phyloP scores from a whole-genome alignment of 768 basidiomycete genomes.

The Boletus patriciae region DNA sequence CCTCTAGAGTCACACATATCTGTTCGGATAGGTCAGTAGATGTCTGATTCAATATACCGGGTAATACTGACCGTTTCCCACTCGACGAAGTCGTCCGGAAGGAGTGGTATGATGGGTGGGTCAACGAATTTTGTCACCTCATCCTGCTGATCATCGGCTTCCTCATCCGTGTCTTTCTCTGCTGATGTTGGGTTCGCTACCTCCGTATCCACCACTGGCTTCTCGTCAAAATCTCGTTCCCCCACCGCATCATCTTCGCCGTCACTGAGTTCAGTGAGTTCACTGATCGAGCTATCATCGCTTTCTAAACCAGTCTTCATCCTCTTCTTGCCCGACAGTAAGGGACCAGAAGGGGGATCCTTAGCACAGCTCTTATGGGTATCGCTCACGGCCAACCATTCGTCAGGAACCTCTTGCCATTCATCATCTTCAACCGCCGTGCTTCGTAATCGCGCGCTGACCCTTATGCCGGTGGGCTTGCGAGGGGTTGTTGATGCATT shows the following conservation, averaged over 20 bases:
- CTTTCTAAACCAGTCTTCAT: slow-evolving; percentile 59
- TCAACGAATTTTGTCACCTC: background rate
- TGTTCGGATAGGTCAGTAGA: slow-evolving; percentile 30
- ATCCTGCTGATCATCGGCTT: slow-evolving; percentile 6
- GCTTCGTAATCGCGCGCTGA: slow-evolving; percentile 66
- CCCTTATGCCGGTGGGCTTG: slow-evolving; percentile 53
- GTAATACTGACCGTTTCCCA: slow-evolving; percentile 80
- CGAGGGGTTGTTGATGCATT: slow-evolving; percentile 24
- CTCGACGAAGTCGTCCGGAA: slow-evolving; percentile 65
- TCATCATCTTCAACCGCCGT: slow-evolving; percentile 51
- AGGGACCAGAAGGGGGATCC: slow-evolving; percentile 5
- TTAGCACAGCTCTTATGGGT: slow-evolving; percentile 19
- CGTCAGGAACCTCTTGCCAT: slow-evolving; percentile 80
- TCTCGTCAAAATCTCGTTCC: slow-evolving; percentile 2
- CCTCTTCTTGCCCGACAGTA: slow-evolving; percentile 10
- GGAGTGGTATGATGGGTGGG: slow-evolving; percentile 11
- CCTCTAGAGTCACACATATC: slow-evolving; percentile 80
- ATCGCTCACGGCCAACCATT: slow-evolving; percentile 50
- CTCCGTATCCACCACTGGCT: background rate
- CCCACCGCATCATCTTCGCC: slow-evolving; percentile 32
- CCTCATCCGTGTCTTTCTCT: background rate
- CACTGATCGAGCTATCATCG: slow-evolving; percentile 64
- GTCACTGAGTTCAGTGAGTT: slow-evolving; percentile 72
- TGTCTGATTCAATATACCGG: background rate
- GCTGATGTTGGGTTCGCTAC: background rate